Evolutionary conservation across 345 rosid genomes (phyloP).

Genomic region (Syzygium aromaticum): DNA sequence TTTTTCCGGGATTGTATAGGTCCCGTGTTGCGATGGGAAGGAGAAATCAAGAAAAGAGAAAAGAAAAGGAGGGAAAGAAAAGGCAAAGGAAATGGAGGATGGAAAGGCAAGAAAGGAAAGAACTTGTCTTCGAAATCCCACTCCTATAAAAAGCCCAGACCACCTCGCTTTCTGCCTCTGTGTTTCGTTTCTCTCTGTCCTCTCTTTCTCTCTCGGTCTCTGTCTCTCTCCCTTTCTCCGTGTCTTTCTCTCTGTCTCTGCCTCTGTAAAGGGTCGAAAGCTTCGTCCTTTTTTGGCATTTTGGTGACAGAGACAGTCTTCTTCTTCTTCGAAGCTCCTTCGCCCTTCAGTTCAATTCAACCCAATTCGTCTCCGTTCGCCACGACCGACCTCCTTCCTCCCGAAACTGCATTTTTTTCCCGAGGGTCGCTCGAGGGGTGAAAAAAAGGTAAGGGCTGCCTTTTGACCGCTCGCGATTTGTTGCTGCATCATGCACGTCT

Average conservation of each 20-base stretch:
- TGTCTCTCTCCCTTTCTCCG: not conserved
- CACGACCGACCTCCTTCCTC: not conserved
- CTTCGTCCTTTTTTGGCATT: not conserved
- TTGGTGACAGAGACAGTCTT: not conserved
- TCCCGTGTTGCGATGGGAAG: not conserved
- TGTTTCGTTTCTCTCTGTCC: not conserved
- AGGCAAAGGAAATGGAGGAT: too few species aligned
- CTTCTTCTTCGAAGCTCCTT: not conserved
- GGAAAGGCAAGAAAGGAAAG: too few species aligned
- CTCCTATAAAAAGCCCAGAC: not conserved
- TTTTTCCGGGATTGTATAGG: not conserved
- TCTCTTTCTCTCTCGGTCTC: too few species aligned
- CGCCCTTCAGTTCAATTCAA: not conserved
- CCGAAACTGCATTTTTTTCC: not conserved
- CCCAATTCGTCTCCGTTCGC: not conserved
- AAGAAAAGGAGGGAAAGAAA: too few species aligned
- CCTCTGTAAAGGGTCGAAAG: not conserved
- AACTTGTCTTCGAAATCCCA: not conserved
- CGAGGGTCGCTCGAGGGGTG: not conserved
- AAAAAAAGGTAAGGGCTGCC: not conserved
- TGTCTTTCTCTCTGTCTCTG: not conserved
- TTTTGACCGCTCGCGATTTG: not conserved
- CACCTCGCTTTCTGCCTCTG: not conserved
- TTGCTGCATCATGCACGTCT: not conserved
- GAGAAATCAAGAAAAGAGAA: not conserved